Conservation (phyloP, 1,284 basidiomycete species). For the Pseudomicrostroma phylloplanum region DNA sequence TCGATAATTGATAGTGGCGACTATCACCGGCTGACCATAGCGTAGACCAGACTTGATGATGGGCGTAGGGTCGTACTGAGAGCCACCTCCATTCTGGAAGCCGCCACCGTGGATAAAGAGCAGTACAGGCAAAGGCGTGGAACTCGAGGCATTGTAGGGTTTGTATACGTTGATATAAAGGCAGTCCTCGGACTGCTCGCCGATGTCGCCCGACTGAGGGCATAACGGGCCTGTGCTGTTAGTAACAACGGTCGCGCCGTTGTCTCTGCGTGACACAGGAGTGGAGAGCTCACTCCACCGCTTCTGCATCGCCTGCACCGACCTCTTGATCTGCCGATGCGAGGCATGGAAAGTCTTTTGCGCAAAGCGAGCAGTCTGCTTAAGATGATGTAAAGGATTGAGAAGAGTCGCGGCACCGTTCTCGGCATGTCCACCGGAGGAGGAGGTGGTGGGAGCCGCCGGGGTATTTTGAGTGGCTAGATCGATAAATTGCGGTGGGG, state of each 20-base stretch:
- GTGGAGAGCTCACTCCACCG: neutral
- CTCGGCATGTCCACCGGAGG: neutral
- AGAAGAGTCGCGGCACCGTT: neutral
- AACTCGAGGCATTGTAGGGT: neutral
- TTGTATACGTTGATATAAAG: conserved; percentile 10
- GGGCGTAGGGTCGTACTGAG: conserved; percentile 2
- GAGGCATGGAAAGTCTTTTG: too few relatives aligned
- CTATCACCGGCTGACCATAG: neutral
- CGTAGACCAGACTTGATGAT: conserved; percentile 6
- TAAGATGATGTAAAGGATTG: too few relatives aligned
- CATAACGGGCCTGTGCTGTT: neutral
- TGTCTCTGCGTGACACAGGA: too few relatives aligned
- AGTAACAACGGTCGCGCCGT: conserved; percentile 4
- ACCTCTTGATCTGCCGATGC: too few relatives aligned
- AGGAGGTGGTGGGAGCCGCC: neutral
- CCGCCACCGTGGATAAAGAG: conserved; percentile 17
- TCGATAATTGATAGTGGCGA: conserved; percentile 59
- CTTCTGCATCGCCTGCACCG: neutral
- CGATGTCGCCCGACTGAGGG: conserved; percentile 7
- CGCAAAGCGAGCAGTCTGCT: too few relatives aligned
- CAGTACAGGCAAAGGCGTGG: conserved; percentile 10
- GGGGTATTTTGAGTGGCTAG: neutral
- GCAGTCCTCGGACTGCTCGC: conserved; percentile 12
- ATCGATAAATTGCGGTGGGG: conserved; percentile 11
- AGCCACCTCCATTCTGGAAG: conserved; percentile 8